phyloP scores from a whole-genome alignment of 1,284 basidiomycete genomes.

The Microstroma glucosiphilum region DNA sequence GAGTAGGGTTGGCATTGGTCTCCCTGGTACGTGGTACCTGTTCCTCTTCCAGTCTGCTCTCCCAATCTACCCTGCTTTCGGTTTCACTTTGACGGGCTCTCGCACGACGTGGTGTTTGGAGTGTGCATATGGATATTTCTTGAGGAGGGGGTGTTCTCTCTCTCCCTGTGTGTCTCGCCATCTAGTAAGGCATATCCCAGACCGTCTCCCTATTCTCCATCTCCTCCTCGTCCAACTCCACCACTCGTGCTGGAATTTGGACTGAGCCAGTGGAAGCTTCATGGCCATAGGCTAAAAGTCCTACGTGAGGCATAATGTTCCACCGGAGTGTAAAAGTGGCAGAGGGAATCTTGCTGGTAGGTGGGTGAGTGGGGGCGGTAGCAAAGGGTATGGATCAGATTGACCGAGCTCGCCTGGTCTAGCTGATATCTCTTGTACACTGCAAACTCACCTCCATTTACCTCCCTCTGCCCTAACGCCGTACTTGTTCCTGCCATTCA shows the following conservation, averaged over 20 bases:
- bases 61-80: too few relatives aligned
- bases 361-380: constrained; percentile 6
- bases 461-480: constrained; percentile 69
- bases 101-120: too few relatives aligned
- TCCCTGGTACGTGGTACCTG: too few relatives aligned
- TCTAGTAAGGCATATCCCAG: not conserved
- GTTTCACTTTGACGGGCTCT: too few relatives aligned
- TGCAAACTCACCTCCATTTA: constrained; percentile 67
- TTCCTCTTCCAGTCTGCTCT: too few relatives aligned
- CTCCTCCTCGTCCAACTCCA: not conserved
- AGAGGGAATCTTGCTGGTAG: constrained; percentile 39
- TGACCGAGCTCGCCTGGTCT: not conserved
- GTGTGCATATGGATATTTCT: too few relatives aligned
- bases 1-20: not conserved
- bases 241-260: constrained; percentile 5
- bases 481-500: constrained; percentile 73
- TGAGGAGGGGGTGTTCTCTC: too few relatives aligned
- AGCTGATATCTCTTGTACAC: too few relatives aligned
- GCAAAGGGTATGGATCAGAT: not conserved
- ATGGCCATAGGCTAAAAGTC: constrained; percentile 68
- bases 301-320: constrained; percentile 84
- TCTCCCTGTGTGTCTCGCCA: not conserved
- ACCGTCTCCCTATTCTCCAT: constrained; percentile 1
- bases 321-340: constrained; percentile 74
- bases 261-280: constrained; percentile 60